Evolutionary conservation across 1,284 basidiomycete genomes (phyloP), one percentile per base, ranked within the genome.

Genomic region (Fistulina hepatica): DNA sequence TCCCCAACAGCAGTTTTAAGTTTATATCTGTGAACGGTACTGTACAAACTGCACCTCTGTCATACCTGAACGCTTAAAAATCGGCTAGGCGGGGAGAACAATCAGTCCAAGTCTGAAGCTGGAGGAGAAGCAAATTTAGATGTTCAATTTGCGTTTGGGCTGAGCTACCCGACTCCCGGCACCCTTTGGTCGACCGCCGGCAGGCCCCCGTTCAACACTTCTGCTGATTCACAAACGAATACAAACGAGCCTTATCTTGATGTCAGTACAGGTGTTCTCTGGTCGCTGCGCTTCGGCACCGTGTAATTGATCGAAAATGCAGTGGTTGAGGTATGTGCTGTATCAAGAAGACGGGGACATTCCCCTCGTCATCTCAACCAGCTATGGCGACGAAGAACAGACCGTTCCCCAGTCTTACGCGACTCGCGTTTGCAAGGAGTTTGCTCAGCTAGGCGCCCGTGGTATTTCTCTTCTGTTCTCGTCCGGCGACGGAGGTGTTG

Each of bases 41-140:
- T n/a, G 44, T 40, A n/a, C 27, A 12, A 30, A 19, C 25, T 4
- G 19, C 13, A 24, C 30, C 10, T 6, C 11, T 38, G 17, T 37
- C 12, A 17, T 37, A 40, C 8, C 36, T 13, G 11, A n/a, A n/a
- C n/a, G n/a, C n/a, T n/a, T n/a, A n/a, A n/a, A n/a, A n/a, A n/a
- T n/a, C n/a, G n/a, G n/a, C n/a, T n/a, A 67, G 77, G 71, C 37
- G 79, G 73, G 3, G 36, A 63, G 40, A 83, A 86, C 49, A 64
- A 67, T 43, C 83, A 89, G 54, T 72, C 50, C 23, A 44, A 59
- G 12, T 50, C 54, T 1, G 57, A 59, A 13, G 72, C 80, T 9
- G 81, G 80, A 1, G 53, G 49, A 4, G 84, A 89, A 55, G 83
- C 82, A 10, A 69, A 83, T 48, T 57, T 89, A 43, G 85, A 82